These are phyloP conservation scores for Umbelopsis sp. DNA, from an alignment of 371 early-diverging fungal species.

Conservation along the genomic window DNA sequence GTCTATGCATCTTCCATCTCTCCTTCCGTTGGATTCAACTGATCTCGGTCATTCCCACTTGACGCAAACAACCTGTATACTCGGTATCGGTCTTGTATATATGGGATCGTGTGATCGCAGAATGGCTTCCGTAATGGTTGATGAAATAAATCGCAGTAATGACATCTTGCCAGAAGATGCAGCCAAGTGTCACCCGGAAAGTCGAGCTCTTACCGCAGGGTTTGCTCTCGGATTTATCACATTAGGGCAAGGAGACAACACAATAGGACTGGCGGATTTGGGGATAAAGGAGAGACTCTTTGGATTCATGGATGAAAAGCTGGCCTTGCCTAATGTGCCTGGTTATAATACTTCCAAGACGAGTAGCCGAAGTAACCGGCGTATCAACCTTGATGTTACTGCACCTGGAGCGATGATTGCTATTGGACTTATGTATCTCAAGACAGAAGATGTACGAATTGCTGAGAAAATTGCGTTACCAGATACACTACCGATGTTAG, in stretches of 20 bases:
- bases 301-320: constrained; percentile 46
- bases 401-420: constrained; percentile 82
- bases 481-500: constrained; percentile 56
- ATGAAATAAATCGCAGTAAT: constrained; percentile 61
- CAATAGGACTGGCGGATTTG: constrained; percentile 59
- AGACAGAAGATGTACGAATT: constrained; percentile 68
- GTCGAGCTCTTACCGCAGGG: constrained; percentile 76
- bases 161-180: constrained; percentile 31
- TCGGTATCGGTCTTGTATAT: constrained; percentile 80
- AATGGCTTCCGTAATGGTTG: constrained; percentile 72
- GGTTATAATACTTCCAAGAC: neutral
- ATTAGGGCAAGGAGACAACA: constrained; percentile 68
- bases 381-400: constrained; percentile 53
- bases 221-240: constrained; percentile 83
- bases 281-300: constrained; percentile 61
- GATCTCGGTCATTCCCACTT: constrained; percentile 61
- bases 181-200: constrained; percentile 51
- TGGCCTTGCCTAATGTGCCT: neutral
- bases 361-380: neutral
- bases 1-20: constrained; percentile 72
- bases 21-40: constrained; percentile 56
- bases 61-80: constrained; percentile 65
- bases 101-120: constrained; percentile 67
- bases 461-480: constrained; percentile 70
- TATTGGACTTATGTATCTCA: constrained; percentile 80